Evolutionary conservation across 1,284 basidiomycete genomes (phyloP).

Genomic region (Heterobasidion irregulare): DNA sequence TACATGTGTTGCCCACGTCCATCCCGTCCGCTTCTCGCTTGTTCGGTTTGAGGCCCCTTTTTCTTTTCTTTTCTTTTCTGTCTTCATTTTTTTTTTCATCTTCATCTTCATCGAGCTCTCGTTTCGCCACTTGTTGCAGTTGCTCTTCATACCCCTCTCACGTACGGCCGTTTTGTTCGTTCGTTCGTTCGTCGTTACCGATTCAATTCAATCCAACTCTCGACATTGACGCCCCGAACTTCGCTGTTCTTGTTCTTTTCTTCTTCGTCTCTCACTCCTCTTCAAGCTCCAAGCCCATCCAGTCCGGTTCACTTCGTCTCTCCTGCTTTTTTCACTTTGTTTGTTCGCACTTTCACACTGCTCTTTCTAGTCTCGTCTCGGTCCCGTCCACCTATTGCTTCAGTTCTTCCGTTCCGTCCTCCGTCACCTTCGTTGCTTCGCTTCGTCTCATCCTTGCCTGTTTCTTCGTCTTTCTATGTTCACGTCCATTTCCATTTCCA

Average conservation of each 20-base stretch:
- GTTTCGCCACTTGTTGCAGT: not conserved
- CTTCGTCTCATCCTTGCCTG: not conserved
- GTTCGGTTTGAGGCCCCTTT: no score
- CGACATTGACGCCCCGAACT: not conserved
- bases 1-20: no score
- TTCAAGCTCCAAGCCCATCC: not conserved
- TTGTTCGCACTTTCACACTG: not conserved
- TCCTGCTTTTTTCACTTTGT: not conserved
- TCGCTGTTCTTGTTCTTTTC: no score
- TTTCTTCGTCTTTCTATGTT: conserved; percentile 1
- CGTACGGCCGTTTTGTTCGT: no score
- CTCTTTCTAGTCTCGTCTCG: not conserved
- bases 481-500: not conserved
- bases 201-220: not conserved
- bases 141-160: no score
- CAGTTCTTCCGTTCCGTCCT: not conserved
- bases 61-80: not conserved
- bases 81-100: not conserved
- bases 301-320: not conserved
- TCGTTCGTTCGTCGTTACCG: not conserved
- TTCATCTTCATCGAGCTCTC: not conserved
- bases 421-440: not conserved
- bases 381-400: not conserved
- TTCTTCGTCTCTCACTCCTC: not conserved
- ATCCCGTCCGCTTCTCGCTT: no score